Evolutionary conservation across 768 basidiomycete genomes (phyloP).

Genomic region (Tricholoma matsutake): DNA sequence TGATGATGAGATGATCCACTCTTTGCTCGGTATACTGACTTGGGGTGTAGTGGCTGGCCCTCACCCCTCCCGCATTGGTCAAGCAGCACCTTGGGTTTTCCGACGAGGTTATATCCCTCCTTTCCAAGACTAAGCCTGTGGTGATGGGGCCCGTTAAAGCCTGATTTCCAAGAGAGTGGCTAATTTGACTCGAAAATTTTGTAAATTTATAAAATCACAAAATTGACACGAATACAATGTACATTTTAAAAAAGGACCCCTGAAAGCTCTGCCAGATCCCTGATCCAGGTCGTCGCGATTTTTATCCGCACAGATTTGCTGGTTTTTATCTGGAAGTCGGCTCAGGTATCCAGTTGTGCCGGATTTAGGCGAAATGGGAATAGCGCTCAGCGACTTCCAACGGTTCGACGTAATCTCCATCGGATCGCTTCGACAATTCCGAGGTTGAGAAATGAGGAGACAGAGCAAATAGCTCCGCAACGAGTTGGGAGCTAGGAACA

Average conservation of each 20-base stretch:
- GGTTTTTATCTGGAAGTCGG: too few relatives aligned
- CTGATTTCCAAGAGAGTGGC: background rate
- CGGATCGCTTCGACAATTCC: background rate
- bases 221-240: too few relatives aligned
- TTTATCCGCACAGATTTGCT: too few relatives aligned
- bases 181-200: too few relatives aligned
- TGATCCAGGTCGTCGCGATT: too few relatives aligned
- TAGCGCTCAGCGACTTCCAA: background rate
- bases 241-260: too few relatives aligned
- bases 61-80: constrained; percentile 45
- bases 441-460: background rate
- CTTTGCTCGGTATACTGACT: background rate
- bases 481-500: background rate
- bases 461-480: background rate
- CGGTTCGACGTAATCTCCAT: background rate
- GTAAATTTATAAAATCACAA: too few relatives aligned
- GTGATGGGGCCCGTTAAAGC: constrained; percentile 26
- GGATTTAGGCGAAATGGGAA: background rate
- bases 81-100: constrained; percentile 41
- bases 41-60: constrained; percentile 28
- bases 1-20: too few relatives aligned
- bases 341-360: too few relatives aligned
- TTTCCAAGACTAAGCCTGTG: constrained; percentile 40
- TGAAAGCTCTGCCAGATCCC: too few relatives aligned
- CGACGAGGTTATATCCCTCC: constrained; percentile 30